Conservation (phyloP, 1,139 yeast species). For the Pneumocystis carinii region DNA sequence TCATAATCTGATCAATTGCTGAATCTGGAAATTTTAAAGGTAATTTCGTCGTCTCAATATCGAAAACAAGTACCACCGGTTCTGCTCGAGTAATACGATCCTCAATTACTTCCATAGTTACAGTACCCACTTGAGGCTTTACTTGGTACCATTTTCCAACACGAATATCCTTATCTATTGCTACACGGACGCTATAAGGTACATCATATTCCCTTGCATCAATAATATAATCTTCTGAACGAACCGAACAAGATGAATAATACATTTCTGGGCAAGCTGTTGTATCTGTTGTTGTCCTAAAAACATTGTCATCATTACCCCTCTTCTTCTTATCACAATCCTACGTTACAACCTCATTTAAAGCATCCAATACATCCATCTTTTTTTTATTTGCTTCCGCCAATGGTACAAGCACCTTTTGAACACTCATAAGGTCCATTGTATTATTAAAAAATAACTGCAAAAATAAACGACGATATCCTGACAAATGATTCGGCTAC, state of each 20-base stretch:
- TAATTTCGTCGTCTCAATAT: conserved; percentile 93
- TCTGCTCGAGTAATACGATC: conserved; percentile 89
- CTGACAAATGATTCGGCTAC: conserved; percentile 69
- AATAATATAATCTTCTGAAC: conserved; percentile 51
- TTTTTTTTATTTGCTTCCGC: conserved; percentile 51
- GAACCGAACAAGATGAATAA: conserved; percentile 22
- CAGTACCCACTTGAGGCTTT: conserved; percentile 42
- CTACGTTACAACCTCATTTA: conserved; percentile 32
- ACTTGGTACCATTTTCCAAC: conserved; percentile 96
- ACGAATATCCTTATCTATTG: conserved; percentile 70
- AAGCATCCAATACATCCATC: conserved; percentile 55
- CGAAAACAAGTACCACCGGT: conserved; percentile 92
- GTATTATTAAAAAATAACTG: conserved; percentile 63
- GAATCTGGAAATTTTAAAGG: conserved; percentile 94
- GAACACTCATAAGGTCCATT: conserved; percentile 57
- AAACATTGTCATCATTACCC: conserved; percentile 3
- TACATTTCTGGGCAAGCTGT: not conserved
- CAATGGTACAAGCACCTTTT: conserved; percentile 54
- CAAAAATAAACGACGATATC: conserved; percentile 49
- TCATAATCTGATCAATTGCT: conserved; percentile 86
- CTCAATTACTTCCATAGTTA: conserved; percentile 44
- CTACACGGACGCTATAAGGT: conserved; percentile 89
- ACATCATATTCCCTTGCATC: conserved; percentile 92
- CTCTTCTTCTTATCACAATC: not conserved
- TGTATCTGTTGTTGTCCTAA: conserved; percentile 16